These are phyloP conservation scores for Gynochthodes officinalis DNA, from an alignment of 257 asterid species.

Conservation along the genomic window DNA sequence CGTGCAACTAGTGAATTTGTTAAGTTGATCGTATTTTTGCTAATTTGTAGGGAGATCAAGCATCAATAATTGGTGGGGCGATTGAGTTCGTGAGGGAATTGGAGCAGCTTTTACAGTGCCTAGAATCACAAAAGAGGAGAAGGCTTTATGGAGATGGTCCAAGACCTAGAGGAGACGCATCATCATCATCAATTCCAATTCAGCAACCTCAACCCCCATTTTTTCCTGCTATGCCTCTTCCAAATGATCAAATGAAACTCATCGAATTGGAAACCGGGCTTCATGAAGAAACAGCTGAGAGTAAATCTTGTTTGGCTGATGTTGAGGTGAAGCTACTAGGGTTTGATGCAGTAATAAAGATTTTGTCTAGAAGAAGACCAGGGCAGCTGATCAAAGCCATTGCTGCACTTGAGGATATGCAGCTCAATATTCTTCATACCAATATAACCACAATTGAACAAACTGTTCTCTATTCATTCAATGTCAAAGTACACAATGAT, in stretches of 20 bases:
- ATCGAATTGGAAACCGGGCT: slow-evolving; percentile 46
- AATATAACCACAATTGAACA: slow-evolving; percentile 91
- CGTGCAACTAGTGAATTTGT: too few species aligned
- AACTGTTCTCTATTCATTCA: slow-evolving; percentile 87
- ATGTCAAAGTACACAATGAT: slow-evolving; percentile 73
- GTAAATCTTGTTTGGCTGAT: slow-evolving; percentile 79
- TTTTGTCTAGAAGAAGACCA: slow-evolving; percentile 67
- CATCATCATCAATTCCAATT: slow-evolving; percentile 27
- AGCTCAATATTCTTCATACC: slow-evolving; percentile 74
- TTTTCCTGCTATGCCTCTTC: slow-evolving; percentile 35
- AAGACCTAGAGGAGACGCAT: slow-evolving; percentile 31
- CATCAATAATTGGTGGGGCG: slow-evolving; percentile 95
- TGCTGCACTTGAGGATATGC: slow-evolving; percentile 93
- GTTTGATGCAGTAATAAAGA: slow-evolving; percentile 77
- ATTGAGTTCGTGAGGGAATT: slow-evolving; percentile 86
- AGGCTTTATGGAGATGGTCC: slow-evolving; percentile 61
- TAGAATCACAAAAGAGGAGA: slow-evolving; percentile 87
- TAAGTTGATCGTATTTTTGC: background rate
- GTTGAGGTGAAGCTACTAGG: slow-evolving; percentile 85
- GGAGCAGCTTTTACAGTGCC: slow-evolving; percentile 92
- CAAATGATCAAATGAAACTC: slow-evolving; percentile 37
- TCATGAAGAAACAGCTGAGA: slow-evolving; percentile 70
- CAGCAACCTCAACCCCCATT: slow-evolving; percentile 39
- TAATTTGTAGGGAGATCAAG: slow-evolving; percentile 78
- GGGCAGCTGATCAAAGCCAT: slow-evolving; percentile 73